Evolutionary conservation across 441 rosid genomes (phyloP).

Genomic region (Croton setiger): DNA sequence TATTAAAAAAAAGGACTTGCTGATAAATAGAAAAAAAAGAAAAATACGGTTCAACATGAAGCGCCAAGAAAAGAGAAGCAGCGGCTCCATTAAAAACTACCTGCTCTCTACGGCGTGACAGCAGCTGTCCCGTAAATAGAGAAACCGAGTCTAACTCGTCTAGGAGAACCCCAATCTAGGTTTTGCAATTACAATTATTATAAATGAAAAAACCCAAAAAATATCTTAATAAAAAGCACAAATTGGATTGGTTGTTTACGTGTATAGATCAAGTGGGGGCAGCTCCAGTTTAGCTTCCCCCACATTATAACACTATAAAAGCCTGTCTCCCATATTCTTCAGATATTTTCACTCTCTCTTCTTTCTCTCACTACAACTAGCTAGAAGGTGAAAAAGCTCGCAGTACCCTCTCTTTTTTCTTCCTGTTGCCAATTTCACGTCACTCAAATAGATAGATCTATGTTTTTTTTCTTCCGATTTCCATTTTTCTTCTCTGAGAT

Average conservation of each 20-base stretch:
- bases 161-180: constrained; percentile 6
- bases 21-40: too few relatives aligned
- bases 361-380: not conserved
- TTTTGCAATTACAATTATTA: not conserved
- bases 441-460: not conserved
- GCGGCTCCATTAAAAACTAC: not conserved
- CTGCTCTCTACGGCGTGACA: constrained; percentile 14
- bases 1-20: too few relatives aligned
- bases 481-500: not conserved
- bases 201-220: not conserved
- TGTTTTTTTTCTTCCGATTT: not conserved
- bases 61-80: not conserved
- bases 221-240: not conserved
- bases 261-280: constrained; percentile 38
- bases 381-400: too few relatives aligned
- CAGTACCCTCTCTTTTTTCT: not conserved
- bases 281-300: constrained; percentile 12
- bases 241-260: constrained; percentile 17
- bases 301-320: constrained; percentile 20
- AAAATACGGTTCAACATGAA: too few relatives aligned
- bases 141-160: not conserved
- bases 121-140: constrained; percentile 10
- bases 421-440: not conserved
- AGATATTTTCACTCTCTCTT: constrained; percentile 23
- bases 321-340: not conserved